Base-by-base conservation (phyloP, 768 basidiomycete genomes). In the Serendipita sp. region DNA sequence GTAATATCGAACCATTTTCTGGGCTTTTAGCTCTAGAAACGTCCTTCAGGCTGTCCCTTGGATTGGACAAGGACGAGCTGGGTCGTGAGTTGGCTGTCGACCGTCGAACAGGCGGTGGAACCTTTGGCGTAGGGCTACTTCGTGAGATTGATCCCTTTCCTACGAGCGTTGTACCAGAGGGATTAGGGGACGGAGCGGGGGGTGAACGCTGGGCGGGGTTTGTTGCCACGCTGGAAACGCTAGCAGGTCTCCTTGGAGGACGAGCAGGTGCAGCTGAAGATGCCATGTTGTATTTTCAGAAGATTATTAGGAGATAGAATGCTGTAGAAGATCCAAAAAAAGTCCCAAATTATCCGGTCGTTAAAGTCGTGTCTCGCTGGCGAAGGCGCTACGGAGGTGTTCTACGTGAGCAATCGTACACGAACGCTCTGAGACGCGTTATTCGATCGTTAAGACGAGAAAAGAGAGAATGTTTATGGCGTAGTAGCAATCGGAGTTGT, bases 181-280 rank as follows among this genome's bases (percentile, higher is more conserved):
- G 24, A 9, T 13, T 58, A 9, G 20, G 9, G n/a, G 45, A 20
- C 17, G 24, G 22, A 58, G 53, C 53, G 9, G 53, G 33, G 11
- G 53, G 17, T 58, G 53, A 30, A 7, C 45, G 53, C 20, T 58
- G 53, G 26, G 17, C 31, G 17, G 17, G 17, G 11, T 24, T 58
- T 26, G 53, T 33, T 58, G 26, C 53, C 53, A 34, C 53, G 33
- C 53, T 33, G 17, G 45, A 50, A 20, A 50, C 45, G n/a, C 45
- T 50, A 20, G 53, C 30, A 11, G 53, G 53, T 30, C 53, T 13
- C n/a, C 53, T 58, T 58, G 53, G 53, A 58, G 53, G 53, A 24
- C 53, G 53, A 24, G 30, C 33, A n/a, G 53, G 53, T 4, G 53
- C 17, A 13, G 53, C 11, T 22, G 11, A 5, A 4, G 53, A 30